Evolutionary conservation across 2,329 filamentous ascomycete genomes (phyloP), one percentile per base, ranked within the genome.

Genomic region (Fusarium caatingaense): DNA sequence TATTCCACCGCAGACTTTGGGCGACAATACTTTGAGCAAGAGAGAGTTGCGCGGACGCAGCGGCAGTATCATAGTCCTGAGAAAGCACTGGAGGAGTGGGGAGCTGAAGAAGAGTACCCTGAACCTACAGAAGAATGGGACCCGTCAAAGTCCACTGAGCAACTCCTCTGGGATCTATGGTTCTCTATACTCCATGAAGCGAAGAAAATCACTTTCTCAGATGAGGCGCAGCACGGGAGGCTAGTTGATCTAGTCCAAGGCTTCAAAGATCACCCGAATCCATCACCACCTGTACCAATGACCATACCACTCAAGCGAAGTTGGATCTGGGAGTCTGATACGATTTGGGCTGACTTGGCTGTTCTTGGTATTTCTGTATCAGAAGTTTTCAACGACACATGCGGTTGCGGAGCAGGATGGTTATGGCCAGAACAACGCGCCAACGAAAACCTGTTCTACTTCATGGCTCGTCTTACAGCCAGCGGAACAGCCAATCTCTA

Each of bases 381-480:
- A 1, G 64, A 67, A 21, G 50, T 51, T 2, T 63, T 42, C 0
- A 68, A 67, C 1, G 64, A 67, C 1, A n/a, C 18, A 0, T 63
- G 57, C 5, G 64, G 64, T 9, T 67, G 57, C 2, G 64, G 64
- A 20, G 64, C 64, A 0, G 64, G 64, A 12, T 67, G 64, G 64
- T 0, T 50, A 3, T 58, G 50, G 64, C 41, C 64, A 5, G 64
- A 68, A 13, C 57, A 51, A 7, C 34, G 47, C 1, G 64, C 57
- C 2, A 50, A 48, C 25, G 57, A 64, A 27, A 67, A 68, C 7
- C 18, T 68, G 8, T 40, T 20, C 0, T 41, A 41, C 0, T 68
- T 67, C 8, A 16, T 48, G 2, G 64, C 64, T 5, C 25, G 64
- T 11, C 23, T 67, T 0, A 58, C 64, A 1, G 37, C 45, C 0